These are phyloP conservation scores for Podila verticillata DNA, from an alignment of 192 early-diverging fungal genomes.

Conservation along the genomic window DNA sequence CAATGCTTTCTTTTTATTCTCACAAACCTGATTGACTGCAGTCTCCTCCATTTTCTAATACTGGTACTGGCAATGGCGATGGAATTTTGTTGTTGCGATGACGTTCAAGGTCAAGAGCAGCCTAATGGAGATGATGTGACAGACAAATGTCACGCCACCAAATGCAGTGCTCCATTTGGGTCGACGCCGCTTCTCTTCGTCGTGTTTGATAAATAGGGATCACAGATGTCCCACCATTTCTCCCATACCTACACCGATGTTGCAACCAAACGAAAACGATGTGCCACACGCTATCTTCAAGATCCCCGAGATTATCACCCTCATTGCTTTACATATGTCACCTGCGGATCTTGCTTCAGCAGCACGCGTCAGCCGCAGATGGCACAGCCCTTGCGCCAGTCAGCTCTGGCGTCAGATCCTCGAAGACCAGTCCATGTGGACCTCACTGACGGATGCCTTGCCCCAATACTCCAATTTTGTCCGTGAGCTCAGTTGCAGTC, in stretches of 20 bases:
- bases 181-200: too few species aligned
- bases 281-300: not conserved
- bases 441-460: slow-evolving; percentile 7
- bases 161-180: too few species aligned
- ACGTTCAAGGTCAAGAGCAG: too few species aligned
- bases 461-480: slow-evolving; percentile 27
- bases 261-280: too few species aligned
- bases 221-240: too few species aligned
- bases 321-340: slow-evolving; percentile 6
- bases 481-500: slow-evolving; percentile 18
- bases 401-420: slow-evolving; percentile 29
- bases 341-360: slow-evolving; percentile 18
- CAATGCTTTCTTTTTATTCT: not conserved
- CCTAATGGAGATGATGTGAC: too few species aligned
- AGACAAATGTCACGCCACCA: too few species aligned
- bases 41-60: not conserved
- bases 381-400: slow-evolving; percentile 29
- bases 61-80: too few species aligned
- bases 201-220: too few species aligned
- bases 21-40: not conserved
- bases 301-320: slow-evolving; percentile 14
- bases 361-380: slow-evolving; percentile 6
- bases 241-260: too few species aligned
- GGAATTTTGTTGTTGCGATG: too few species aligned
- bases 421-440: slow-evolving; percentile 28